phyloP scores from a whole-genome alignment of 805 yeast genomes.

The Kuraishia floccosa region DNA sequence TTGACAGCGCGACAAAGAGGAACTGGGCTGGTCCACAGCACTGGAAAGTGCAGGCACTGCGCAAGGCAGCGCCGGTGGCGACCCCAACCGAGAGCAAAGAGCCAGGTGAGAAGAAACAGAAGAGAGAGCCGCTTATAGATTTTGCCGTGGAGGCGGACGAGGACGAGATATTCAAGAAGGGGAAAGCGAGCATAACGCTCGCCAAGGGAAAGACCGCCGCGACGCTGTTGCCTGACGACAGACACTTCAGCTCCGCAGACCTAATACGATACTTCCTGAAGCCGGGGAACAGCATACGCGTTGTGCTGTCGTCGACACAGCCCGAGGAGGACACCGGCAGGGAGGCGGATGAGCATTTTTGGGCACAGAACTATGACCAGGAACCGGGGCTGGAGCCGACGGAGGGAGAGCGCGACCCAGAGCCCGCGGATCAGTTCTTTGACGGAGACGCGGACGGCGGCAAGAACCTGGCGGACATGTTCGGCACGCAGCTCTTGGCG shows the following conservation, averaged over 20 bases:
- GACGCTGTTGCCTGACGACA: constrained; percentile 21
- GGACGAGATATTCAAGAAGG: not conserved
- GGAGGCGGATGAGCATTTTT: constrained; percentile 34
- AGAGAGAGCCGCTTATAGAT: not conserved
- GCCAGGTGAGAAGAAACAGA: not conserved
- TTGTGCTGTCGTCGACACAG: not conserved
- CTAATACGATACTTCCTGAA: constrained; percentile 60
- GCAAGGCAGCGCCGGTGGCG: constrained; percentile 16
- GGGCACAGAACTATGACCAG: constrained; percentile 54
- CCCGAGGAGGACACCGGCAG: too few relatives aligned
- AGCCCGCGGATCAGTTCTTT: constrained; percentile 15
- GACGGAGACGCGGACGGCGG: constrained; percentile 23
- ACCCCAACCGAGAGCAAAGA: not conserved
- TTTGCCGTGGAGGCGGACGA: not conserved
- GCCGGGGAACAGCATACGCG: too few relatives aligned
- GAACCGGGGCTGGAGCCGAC: constrained; percentile 12
- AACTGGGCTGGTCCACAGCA: constrained; percentile 87
- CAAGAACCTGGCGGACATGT: constrained; percentile 5
- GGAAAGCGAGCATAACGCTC: not conserved
- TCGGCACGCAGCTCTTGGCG: constrained; percentile 11
- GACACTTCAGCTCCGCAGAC: constrained; percentile 55
- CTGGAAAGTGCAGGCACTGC: constrained; percentile 66
- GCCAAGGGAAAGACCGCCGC: constrained; percentile 17
- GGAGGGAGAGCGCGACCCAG: constrained; percentile 22
- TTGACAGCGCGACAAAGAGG: constrained; percentile 53